A percentile compares a stretch with the other conserved stretches of the same genome.
Conservation (phyloP, 208 protist species). For the Acanthamoeba sp. region DNA sequence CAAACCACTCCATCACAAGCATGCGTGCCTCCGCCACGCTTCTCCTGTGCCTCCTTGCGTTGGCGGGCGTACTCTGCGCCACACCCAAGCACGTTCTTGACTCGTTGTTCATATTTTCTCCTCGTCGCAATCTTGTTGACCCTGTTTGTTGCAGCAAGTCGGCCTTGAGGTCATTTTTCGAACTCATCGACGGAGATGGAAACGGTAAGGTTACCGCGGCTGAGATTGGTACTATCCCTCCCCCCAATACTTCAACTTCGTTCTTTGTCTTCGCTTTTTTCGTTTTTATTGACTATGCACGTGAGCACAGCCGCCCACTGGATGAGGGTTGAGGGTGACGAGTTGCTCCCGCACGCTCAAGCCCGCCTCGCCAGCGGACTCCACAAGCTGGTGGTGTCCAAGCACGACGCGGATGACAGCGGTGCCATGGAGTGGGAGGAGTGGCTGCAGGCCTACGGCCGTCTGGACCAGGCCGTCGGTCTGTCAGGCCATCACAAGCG, state of each 20-base stretch:
- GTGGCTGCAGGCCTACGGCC: conserved; percentile 54
- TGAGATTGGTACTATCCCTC: conserved; percentile 20
- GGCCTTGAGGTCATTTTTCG: conserved; percentile 58
- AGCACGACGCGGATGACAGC: conserved; percentile 44
- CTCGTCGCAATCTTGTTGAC: not conserved
- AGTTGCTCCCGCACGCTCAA: conserved; percentile 30
- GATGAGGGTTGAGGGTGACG: conserved; percentile 48
- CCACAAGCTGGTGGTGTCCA: conserved; percentile 55
- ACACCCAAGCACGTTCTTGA: not conserved
- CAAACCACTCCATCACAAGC: not conserved
- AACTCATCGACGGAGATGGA: conserved; percentile 23
- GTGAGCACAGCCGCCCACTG: conserved; percentile 14
- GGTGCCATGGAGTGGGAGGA: conserved; percentile 58
- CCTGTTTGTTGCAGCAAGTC: conserved; percentile 5
- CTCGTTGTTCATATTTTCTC: not conserved
- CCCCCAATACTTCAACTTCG: not conserved
- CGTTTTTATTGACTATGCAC: not conserved
- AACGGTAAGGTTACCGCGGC: conserved; percentile 20
- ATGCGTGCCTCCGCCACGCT: not conserved
- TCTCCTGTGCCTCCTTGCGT: conserved; percentile 5
- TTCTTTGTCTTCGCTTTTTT: not conserved
- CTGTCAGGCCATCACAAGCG: not conserved
- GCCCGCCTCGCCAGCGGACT: not conserved
- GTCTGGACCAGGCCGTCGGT: conserved; percentile 8
- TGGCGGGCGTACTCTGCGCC: not conserved